Conservation (phyloP, 176 grass and related monocot genomes). For the Coix lacrymajobi region DNA sequence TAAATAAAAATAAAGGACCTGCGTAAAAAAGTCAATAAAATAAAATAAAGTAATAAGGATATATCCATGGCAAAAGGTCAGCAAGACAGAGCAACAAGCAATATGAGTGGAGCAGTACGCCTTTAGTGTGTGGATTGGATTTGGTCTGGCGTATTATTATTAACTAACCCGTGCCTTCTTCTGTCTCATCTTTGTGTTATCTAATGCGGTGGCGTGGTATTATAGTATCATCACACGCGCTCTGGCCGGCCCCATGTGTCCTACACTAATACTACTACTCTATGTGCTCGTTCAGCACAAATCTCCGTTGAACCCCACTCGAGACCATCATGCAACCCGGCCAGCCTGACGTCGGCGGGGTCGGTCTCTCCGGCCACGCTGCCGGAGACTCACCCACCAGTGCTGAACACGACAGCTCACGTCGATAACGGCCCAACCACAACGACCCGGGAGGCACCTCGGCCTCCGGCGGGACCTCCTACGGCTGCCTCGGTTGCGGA, state of each 20-base stretch:
- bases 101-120: not conserved
- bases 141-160: conserved; percentile 10
- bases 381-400: no score
- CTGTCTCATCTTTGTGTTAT: conserved; percentile 15
- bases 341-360: no score
- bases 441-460: no score
- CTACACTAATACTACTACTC: conserved; percentile 21
- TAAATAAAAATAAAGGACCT: not conserved
- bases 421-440: no score
- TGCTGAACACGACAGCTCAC: no score
- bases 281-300: not conserved
- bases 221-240: conserved; percentile 38
- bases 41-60: not conserved
- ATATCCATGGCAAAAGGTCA: not conserved
- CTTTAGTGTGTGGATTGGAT: conserved; percentile 23
- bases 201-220: conserved; percentile 3
- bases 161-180: conserved; percentile 24
- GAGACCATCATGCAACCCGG: no score
- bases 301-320: conserved; percentile 76
- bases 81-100: not conserved
- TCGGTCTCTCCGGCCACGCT: no score
- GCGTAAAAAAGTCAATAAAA: not conserved
- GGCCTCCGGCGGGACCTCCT: no score
- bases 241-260: conserved; percentile 36
- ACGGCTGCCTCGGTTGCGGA: no score